These are phyloP conservation scores for Candida saitoana DNA, from an alignment of 805 yeast genomes.

Conservation along the genomic window DNA sequence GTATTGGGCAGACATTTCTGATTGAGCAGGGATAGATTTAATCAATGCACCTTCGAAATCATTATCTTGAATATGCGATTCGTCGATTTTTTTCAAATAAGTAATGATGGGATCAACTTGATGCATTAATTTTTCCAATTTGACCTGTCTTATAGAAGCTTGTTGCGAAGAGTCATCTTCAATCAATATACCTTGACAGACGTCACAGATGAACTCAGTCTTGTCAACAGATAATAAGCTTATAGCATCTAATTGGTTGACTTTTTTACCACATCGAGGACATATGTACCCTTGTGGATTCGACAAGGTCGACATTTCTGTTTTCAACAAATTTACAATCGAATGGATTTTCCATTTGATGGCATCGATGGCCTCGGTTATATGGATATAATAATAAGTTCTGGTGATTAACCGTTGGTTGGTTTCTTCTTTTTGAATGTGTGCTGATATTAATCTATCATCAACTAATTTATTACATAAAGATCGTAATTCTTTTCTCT, in stretches of 20 bases:
- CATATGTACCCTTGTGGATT: slow-evolving; percentile 95
- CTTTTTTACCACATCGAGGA: slow-evolving; percentile 77
- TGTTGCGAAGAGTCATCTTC: slow-evolving; percentile 89
- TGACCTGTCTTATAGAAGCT: slow-evolving; percentile 75
- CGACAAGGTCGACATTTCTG: slow-evolving; percentile 76
- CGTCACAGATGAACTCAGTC: slow-evolving; percentile 77
- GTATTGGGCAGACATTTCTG: slow-evolving; percentile 65
- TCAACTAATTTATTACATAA: slow-evolving; percentile 77
- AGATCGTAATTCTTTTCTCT: slow-evolving; percentile 80
- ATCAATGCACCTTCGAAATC: slow-evolving; percentile 55
- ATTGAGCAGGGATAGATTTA: slow-evolving; percentile 79
- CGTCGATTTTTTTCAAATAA: slow-evolving; percentile 57
- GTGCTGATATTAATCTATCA: slow-evolving; percentile 71
- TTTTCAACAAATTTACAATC: slow-evolving; percentile 71
- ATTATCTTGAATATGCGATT: slow-evolving; percentile 36
- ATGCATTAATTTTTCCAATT: slow-evolving; percentile 77
- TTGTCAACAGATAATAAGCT: slow-evolving; percentile 75
- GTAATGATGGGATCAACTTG: slow-evolving; percentile 87
- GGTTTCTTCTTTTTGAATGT: slow-evolving; percentile 57
- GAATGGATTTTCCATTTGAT: slow-evolving; percentile 95
- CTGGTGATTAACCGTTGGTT: slow-evolving; percentile 66
- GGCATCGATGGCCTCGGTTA: slow-evolving; percentile 91
- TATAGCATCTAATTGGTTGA: slow-evolving; percentile 83
- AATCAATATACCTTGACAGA: slow-evolving; percentile 69
- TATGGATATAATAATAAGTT: slow-evolving; percentile 82